Conservation (phyloP, 2,329 filamentous ascomycete species). For the Pseudocercospora fuligena region DNA sequence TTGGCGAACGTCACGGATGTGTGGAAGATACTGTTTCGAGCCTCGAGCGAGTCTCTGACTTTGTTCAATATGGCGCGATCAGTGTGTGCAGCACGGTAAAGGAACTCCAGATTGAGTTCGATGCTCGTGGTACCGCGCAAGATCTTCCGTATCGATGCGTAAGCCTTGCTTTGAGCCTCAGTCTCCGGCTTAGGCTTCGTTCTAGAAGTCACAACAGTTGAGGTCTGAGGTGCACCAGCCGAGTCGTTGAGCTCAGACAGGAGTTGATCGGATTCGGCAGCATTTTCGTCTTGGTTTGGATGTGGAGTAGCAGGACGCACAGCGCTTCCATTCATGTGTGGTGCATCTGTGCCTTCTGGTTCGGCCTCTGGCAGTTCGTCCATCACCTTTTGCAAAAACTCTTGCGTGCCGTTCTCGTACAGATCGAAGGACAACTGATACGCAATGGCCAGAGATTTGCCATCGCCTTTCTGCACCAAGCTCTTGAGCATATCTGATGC, state of each 20-base stretch:
- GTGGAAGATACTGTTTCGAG: slow-evolving; percentile 97
- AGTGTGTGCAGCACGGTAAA: slow-evolving; percentile 89
- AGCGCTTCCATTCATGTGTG: slow-evolving; percentile 45
- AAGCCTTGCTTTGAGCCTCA: slow-evolving; percentile 59
- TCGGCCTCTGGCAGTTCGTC: slow-evolving; percentile 70
- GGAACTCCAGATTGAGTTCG: slow-evolving; percentile 91
- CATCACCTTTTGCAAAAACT: slow-evolving; percentile 90
- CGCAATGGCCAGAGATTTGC: slow-evolving; percentile 78
- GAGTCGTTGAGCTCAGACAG: slow-evolving; percentile 61
- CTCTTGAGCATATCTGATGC: slow-evolving; percentile 84
- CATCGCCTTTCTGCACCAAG: slow-evolving; percentile 78
- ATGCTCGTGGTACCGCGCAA: slow-evolving; percentile 92
- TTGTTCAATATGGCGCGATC: slow-evolving; percentile 94
- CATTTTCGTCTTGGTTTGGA: slow-evolving; percentile 49
- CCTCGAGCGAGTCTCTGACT: slow-evolving; percentile 91
- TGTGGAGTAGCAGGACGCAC: slow-evolving; percentile 40
- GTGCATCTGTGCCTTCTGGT: slow-evolving; percentile 50
- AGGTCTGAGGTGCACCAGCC: slow-evolving; percentile 58
- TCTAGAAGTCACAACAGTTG: slow-evolving; percentile 53
- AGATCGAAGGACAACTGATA: slow-evolving; percentile 98
- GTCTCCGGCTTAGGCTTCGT: slow-evolving; percentile 50
- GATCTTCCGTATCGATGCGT: slow-evolving; percentile 63
- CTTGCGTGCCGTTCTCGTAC: slow-evolving; percentile 97
- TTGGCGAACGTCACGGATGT: slow-evolving; percentile 97
- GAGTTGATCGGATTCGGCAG: slow-evolving; percentile 63